phyloP scores from a whole-genome alignment of 768 basidiomycete species.

The Leccinum obscurum region DNA sequence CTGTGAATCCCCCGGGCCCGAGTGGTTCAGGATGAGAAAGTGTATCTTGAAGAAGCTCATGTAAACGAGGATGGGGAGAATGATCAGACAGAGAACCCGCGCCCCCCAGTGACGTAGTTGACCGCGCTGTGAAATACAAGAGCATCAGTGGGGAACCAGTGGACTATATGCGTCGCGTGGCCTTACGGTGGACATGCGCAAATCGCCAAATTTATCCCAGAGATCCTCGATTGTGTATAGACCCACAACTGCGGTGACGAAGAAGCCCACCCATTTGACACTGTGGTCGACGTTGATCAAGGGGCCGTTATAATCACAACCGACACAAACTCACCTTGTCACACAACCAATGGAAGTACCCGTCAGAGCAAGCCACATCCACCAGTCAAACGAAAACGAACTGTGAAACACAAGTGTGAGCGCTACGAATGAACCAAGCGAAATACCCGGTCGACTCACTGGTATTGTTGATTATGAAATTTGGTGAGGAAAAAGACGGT shows the following conservation, averaged over 20 bases:
- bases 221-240: conserved; percentile 97
- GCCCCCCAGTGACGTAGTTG: conserved; percentile 93
- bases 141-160: conserved; percentile 12
- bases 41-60: conserved; percentile 95
- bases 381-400: conserved; percentile 96
- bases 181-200: conserved; percentile 86
- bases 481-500: conserved; percentile 93
- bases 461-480: conserved; percentile 96
- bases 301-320: neutral
- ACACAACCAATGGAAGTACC: conserved; percentile 95
- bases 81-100: conserved; percentile 78
- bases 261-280: conserved; percentile 95
- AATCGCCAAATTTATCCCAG: conserved; percentile 97
- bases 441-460: conserved; percentile 51
- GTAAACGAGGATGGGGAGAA: conserved; percentile 90
- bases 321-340: conserved; percentile 58
- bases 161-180: neutral
- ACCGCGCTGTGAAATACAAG: conserved; percentile 54
- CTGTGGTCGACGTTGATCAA: conserved; percentile 39
- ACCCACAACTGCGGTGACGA: conserved; percentile 93
- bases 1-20: conserved; percentile 95
- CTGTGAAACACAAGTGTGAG: conserved; percentile 39
- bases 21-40: conserved; percentile 90
- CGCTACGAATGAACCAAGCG: neutral
- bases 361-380: conserved; percentile 91